Conservation (phyloP, 768 basidiomycete species). For the Termitomyces sp. region DNA sequence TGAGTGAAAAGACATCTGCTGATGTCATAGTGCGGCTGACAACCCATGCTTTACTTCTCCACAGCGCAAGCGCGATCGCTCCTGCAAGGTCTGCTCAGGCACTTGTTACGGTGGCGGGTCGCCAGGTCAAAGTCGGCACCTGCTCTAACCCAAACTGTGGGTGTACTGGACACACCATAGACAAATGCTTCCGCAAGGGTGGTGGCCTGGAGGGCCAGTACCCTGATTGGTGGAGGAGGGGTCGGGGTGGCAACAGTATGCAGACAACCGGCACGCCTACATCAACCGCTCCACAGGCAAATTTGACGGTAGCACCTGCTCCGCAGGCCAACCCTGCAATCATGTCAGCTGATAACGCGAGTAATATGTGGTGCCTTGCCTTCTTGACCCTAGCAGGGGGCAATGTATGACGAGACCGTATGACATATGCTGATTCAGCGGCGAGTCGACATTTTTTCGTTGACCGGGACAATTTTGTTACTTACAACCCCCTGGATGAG, state of each 20-base stretch:
- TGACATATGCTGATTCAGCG: background rate
- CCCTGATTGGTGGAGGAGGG: background rate
- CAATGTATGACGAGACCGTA: background rate
- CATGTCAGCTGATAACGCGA: background rate
- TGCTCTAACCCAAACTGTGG: background rate
- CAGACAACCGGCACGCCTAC: background rate
- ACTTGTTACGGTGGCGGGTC: background rate
- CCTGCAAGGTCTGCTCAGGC: background rate
- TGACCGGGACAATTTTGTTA: background rate
- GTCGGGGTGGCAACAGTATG: background rate
- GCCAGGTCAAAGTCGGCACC: background rate
- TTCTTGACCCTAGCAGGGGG: background rate
- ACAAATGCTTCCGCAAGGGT: background rate
- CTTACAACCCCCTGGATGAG: background rate
- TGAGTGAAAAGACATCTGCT: background rate
- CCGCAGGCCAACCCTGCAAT: background rate
- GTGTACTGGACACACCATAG: background rate
- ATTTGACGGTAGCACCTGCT: background rate
- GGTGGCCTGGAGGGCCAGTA: background rate
- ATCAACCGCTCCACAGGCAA: background rate
- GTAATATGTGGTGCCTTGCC: background rate
- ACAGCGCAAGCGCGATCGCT: background rate
- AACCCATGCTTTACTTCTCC: background rate
- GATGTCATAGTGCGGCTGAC: background rate
- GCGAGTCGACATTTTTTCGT: background rate